phyloP scores from a whole-genome alignment of 2,329 filamentous ascomycete genomes.

The Penicillium sp. region DNA sequence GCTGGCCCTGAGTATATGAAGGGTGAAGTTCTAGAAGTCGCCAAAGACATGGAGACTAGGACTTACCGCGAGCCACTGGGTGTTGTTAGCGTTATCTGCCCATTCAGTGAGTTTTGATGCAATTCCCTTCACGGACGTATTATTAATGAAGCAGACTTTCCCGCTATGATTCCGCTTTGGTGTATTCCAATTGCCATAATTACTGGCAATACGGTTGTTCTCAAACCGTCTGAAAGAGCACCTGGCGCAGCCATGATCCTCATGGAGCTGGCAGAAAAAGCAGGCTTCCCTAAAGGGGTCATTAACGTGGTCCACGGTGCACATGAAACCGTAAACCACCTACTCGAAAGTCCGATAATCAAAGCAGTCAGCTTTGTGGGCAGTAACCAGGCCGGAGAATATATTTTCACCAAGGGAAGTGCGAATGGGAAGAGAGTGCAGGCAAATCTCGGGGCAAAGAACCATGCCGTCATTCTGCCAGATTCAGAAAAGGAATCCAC shows the following conservation, averaged over 20 bases:
- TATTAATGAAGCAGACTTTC: constrained; percentile 47
- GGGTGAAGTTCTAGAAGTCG: constrained; percentile 65
- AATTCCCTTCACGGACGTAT: constrained; percentile 53
- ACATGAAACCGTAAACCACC: constrained; percentile 64
- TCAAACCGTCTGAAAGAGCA: constrained; percentile 65
- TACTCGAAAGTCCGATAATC: constrained; percentile 67
- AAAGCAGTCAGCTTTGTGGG: constrained; percentile 70
- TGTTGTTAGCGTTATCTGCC: constrained; percentile 65
- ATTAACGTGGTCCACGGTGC: constrained; percentile 10
- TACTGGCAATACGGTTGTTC: constrained; percentile 62
- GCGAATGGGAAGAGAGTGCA: constrained; percentile 71
- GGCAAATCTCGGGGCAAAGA: constrained; percentile 71
- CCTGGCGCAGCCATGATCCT: constrained; percentile 65
- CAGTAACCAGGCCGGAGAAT: constrained; percentile 67
- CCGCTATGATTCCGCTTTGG: constrained; percentile 69
- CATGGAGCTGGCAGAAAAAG: constrained; percentile 61
- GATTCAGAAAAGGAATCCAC: constrained; percentile 72
- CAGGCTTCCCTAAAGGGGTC: constrained; percentile 50
- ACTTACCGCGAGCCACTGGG: constrained; percentile 66
- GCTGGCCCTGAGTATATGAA: constrained; percentile 66
- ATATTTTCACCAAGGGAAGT: constrained; percentile 64
- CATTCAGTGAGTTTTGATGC: constrained; percentile 59
- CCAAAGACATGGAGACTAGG: constrained; percentile 68
- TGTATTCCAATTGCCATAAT: constrained; percentile 65
- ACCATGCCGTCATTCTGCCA: constrained; percentile 68